Evolutionary conservation across 176 grass and related monocot species (phyloP), one percentile per base, ranked within the genome.

Genomic region (Cenchrus americanus): DNA sequence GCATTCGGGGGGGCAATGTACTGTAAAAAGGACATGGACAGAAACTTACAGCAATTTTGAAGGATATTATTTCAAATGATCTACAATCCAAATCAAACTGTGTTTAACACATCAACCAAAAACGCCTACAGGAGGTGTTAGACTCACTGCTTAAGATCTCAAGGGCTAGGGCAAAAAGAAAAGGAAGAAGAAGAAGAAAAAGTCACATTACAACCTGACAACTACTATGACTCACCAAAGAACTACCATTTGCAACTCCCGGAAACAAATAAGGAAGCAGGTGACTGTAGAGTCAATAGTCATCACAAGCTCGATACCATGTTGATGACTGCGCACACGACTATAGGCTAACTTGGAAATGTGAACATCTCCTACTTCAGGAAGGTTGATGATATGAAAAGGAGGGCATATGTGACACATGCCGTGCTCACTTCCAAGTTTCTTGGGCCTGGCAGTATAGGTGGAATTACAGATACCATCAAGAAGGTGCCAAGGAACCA

Each of bases 351-450:
- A 77, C 70, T 80, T 52, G 30, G 71, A 69, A 71, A 80, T 8
- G 37, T 24, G 6, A 53, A 68, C 60, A 74, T 63, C 64, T 77
- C 60, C 85, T 92, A 98, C 91, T 96, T 98, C 77, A 96, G 80
- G 62, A 92, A 96, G 77, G 91, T 86, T 7, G 96, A 98, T 40
- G 89, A 90, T 79, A 96, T 80, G 88, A 94, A 98, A 62, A 96
- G 91, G 83, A 98, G 87, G 47, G 84, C 80, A 77, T 98, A 98
- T 73, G 86, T 93, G 34, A 96, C 72, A 64, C 91, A 81, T 10
- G 96, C 82, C 19, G 96, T 98, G 91, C 91, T 90, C 62, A 94
- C 93, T 90, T 96, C 96, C 54, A 98, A 94, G 75, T 94, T 95
- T 76, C 89, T 95, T 50, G 89, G 87, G 49, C 89, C 96, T 34